Evolutionary conservation across 2,329 filamentous ascomycete genomes (phyloP).

Genomic region (Fusarium hainanense): DNA sequence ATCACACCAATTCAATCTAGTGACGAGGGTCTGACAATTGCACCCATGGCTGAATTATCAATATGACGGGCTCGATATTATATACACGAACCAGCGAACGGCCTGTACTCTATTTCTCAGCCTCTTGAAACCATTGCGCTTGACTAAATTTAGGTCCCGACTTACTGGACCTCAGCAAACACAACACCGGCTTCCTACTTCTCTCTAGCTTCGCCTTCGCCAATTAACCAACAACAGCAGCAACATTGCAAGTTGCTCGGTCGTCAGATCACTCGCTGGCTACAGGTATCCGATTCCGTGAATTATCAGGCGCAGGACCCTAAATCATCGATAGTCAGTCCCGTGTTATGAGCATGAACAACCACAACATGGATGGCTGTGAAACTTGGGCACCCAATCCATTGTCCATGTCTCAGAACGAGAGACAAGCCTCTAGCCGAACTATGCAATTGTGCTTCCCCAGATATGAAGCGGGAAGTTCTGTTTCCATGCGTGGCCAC

Average conservation of each 20-base stretch:
- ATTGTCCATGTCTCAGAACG: constrained; percentile 27
- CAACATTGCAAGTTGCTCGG: neutral
- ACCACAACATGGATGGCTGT: constrained; percentile 32
- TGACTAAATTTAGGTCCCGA: constrained; percentile 39
- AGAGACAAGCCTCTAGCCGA: constrained; percentile 36
- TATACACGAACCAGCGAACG: constrained; percentile 15
- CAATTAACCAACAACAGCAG: constrained; percentile 5
- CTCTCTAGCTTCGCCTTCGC: constrained; percentile 1
- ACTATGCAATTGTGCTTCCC: constrained; percentile 23
- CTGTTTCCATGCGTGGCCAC: neutral
- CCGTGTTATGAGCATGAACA: constrained; percentile 27
- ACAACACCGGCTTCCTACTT: constrained; percentile 32
- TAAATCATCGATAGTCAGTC: constrained; percentile 8
- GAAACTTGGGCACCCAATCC: constrained; percentile 35
- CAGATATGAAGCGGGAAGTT: constrained; percentile 9
- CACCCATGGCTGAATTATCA: constrained; percentile 21
- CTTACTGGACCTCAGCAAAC: constrained; percentile 17
- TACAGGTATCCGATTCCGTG: constrained; percentile 3
- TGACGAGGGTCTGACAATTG: constrained; percentile 2
- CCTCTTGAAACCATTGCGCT: constrained; percentile 3
- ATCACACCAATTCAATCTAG: constrained; percentile 14
- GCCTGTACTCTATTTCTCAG: constrained; percentile 32
- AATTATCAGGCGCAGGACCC: constrained; percentile 9
- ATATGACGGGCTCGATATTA: constrained; percentile 15
- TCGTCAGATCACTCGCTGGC: constrained; percentile 1